Conservation (phyloP, 176 grass and related monocot species). For the Neostapfia colusana region DNA sequence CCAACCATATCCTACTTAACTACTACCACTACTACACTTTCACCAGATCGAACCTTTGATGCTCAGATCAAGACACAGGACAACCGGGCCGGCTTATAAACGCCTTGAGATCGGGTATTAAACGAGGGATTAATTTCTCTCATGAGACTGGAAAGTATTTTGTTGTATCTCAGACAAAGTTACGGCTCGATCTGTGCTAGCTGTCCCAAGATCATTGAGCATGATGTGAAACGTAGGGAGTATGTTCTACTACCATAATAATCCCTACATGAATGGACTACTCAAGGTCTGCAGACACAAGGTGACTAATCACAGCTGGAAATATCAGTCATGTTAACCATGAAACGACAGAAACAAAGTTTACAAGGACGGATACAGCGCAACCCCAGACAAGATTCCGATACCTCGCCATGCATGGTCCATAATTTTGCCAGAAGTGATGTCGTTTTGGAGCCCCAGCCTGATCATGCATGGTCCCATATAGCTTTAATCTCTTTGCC, state of each 20-base stretch:
- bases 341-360: neutral
- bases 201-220: neutral
- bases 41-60: slow-evolving; percentile 34
- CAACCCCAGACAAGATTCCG: slow-evolving; percentile 1
- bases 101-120: neutral
- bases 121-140: neutral
- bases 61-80: slow-evolving; percentile 32
- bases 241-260: neutral
- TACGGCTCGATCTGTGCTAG: too few relatives aligned
- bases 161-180: too few relatives aligned
- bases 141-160: slow-evolving; percentile 19
- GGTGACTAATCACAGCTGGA: neutral
- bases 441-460: slow-evolving; percentile 9
- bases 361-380: neutral
- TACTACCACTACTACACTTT: neutral
- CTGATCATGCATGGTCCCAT: slow-evolving; percentile 25
- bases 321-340: slow-evolving; percentile 3
- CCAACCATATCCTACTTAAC: slow-evolving; percentile 1
- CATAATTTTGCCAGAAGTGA: slow-evolving; percentile 37
- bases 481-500: neutral
- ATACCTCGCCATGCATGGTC: slow-evolving; percentile 22
- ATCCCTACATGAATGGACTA: neutral
- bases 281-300: neutral
- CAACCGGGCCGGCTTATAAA: neutral
- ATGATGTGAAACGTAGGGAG: neutral